phyloP scores from a whole-genome alignment of 345 rosid species.

The Raphanus sativus region DNA sequence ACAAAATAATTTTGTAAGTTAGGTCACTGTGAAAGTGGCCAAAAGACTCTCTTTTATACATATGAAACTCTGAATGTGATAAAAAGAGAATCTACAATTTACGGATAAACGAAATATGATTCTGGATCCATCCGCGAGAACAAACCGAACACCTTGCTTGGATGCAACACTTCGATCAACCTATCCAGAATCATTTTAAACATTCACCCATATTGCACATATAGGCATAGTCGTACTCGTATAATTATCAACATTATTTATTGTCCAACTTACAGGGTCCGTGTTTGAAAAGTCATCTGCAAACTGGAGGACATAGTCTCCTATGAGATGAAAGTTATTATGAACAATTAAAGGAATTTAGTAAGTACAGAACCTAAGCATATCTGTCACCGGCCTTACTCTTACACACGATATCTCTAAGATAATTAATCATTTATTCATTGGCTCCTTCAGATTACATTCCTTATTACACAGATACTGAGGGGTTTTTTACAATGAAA shows the following conservation, averaged over 20 bases:
- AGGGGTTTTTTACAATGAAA: background rate
- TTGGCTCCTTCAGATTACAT: constrained; percentile 92
- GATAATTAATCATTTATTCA: constrained; percentile 65
- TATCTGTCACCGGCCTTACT: constrained; percentile 66
- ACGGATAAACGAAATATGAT: constrained; percentile 87
- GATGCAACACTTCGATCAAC: constrained; percentile 91
- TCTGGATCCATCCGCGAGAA: constrained; percentile 86
- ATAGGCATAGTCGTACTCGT: constrained; percentile 1
- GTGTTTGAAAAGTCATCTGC: constrained; percentile 91
- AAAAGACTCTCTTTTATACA: constrained; percentile 1
- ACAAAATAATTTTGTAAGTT: constrained; percentile 2
- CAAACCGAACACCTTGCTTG: constrained; percentile 94
- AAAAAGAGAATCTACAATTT: constrained; percentile 8
- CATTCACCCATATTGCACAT: background rate
- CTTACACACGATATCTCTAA: constrained; percentile 69
- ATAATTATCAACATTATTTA: background rate
- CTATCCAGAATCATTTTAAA: constrained; percentile 41
- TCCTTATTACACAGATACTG: constrained; percentile 48
- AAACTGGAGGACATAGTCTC: constrained; percentile 65
- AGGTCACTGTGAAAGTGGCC: background rate
- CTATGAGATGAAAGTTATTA: constrained; percentile 42
- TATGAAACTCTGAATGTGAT: constrained; percentile 21
- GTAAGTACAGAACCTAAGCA: constrained; percentile 48
- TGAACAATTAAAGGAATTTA: background rate
- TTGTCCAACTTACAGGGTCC: constrained; percentile 70